Conservation (phyloP, 495 filamentous ascomycete species). For the Trichoderma reesei region DNA sequence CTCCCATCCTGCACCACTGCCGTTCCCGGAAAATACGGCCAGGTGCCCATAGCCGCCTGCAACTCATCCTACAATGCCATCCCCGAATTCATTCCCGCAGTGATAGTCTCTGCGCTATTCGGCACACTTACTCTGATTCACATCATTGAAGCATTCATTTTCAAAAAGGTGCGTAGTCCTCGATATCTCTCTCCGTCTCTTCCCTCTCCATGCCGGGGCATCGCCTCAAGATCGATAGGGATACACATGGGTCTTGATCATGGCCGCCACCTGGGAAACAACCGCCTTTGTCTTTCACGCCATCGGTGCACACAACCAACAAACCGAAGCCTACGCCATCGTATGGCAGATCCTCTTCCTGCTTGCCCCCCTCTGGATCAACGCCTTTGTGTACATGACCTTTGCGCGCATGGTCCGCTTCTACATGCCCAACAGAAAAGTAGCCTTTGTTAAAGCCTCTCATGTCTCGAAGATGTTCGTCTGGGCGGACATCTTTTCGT, state of each 20-base stretch:
- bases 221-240: constrained; percentile 31
- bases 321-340: constrained; percentile 19
- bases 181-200: neutral
- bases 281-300: constrained; percentile 27
- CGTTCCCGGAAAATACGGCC: constrained; percentile 31
- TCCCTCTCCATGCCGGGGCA: constrained; percentile 16
- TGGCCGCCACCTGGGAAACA: constrained; percentile 33
- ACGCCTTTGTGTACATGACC: constrained; percentile 63
- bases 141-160: neutral
- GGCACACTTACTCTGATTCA: constrained; percentile 20
- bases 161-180: neutral
- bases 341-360: constrained; percentile 30
- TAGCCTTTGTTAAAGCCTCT: constrained; percentile 40
- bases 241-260: constrained; percentile 29
- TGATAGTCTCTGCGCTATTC: constrained; percentile 29
- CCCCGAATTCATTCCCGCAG: constrained; percentile 24
- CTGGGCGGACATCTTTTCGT: constrained; percentile 50
- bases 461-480: constrained; percentile 50
- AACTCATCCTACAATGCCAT: constrained; percentile 34
- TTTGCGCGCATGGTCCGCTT: constrained; percentile 52
- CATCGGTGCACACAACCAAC: constrained; percentile 30
- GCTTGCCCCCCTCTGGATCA: constrained; percentile 45
- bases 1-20: constrained; percentile 19
- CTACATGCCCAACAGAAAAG: constrained; percentile 38
- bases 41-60: constrained; percentile 31